Conservation (phyloP, 768 basidiomycete species). For the Fibroporia radiculosa region DNA sequence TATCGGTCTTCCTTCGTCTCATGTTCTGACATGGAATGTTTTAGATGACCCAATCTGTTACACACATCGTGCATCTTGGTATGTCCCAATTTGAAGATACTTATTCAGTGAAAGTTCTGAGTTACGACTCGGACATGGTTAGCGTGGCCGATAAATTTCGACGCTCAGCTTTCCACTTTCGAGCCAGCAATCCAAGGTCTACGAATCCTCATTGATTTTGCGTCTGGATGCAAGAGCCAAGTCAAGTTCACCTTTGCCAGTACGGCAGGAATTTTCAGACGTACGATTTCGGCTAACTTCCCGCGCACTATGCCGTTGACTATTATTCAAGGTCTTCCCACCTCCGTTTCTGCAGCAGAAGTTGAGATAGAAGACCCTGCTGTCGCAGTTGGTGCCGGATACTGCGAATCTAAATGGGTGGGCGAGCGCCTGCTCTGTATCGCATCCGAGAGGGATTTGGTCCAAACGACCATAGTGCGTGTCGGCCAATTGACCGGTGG, state of each 20-base stretch:
- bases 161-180: neutral
- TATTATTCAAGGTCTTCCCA: neutral
- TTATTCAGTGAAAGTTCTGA: neutral
- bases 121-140: neutral
- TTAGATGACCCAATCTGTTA: conserved; percentile 5
- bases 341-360: neutral
- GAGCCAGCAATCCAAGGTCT: neutral
- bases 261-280: neutral
- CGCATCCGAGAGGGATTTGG: conserved; percentile 21
- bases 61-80: conserved; percentile 10
- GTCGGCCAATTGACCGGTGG: conserved; percentile 37
- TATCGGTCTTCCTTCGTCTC: no score
- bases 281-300: neutral
- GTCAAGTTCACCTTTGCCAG: neutral
- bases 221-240: neutral
- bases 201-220: neutral
- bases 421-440: conserved; percentile 28
- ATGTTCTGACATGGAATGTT: neutral
- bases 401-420: conserved; percentile 40
- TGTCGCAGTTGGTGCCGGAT: conserved; percentile 33
- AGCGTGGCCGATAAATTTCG: conserved; percentile 1
- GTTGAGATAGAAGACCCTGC: conserved; percentile 21
- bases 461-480: conserved; percentile 26
- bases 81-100: neutral
- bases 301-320: neutral